Base-by-base conservation (phyloP, 1,284 basidiomycete genomes). In the Porogramme epimiltina region DNA sequence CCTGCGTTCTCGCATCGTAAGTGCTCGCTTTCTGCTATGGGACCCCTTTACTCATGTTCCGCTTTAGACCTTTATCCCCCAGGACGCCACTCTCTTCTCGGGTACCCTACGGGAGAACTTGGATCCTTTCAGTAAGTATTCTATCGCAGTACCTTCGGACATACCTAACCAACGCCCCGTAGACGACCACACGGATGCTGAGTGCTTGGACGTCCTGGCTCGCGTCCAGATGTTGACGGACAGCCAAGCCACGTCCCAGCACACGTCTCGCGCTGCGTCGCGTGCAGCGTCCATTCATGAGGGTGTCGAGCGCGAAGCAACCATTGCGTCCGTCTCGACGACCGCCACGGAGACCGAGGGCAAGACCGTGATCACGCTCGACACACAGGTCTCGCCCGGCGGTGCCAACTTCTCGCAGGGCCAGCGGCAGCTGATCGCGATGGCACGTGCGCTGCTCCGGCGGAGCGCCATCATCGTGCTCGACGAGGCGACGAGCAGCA, bases 371-470 rank as follows among this genome's bases (percentile, higher is more conserved):
- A 74, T 93, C 48, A 79, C 80, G 0, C 76, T 94, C 15, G 82
- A 88, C 34, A 87, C 87, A 0, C 80, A 85, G 57, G 85, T 94
- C 2, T 89, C 89, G 0, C 77, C 88, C 1, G 90, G 90, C 1
- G 92, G 92, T 4, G 78, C 81, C 49, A 93, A 93, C 71, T 91
- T 94, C 63, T 91, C 88, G 2, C 88, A 90, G 54, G 93, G 92
- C 3, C 91, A 95, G 63, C 67, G 89, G 18, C 92, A 95, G 69
- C 76, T 95, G 3, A 81, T 95, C 20, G 88, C 91, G 1, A 82
- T 91, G 80, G 87, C 87, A 2, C 78, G 90, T 16, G 90, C 90
- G 0, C 76, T 95, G 15, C 75, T 95, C 9, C 76, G 90, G 9
- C 79, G 83, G 5, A 89, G 87, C 55, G 80, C 86, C 16, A 82